Evolutionary conservation across 495 filamentous ascomycete genomes (phyloP), one percentile per base, ranked within the genome.

Genomic region (Tuber magnatum): DNA sequence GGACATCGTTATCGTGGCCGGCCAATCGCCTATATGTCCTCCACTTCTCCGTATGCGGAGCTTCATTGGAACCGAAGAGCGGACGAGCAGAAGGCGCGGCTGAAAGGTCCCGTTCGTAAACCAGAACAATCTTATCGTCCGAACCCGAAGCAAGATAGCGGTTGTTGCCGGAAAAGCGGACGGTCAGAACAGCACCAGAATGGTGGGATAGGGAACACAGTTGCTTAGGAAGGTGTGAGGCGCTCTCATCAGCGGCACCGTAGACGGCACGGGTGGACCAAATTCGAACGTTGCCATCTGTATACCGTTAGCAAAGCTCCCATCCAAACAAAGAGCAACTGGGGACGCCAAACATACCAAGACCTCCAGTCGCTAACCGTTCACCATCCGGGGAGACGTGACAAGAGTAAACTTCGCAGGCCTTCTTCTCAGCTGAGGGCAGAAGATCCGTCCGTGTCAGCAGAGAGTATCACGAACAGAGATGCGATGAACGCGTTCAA

Each of bases 201-300:
- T 99, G 95, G 79, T 97, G 93, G 89, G 93, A 97, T 90, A 99
- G 92, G 76, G 94, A 94, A 80, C 94, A 97, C 72, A 99, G 88
- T 85, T 99, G 95, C 81, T 92, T 93, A 38, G 95, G 96, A 81
- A 94, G 92, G 72, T 84, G 87, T 82, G 88, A 88, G 76, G 88
- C 89, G 71, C 86, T 83, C 24, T 89, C 85, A 72, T 96, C 87
- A 71, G 88, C 86, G 71, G 92, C 90, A 75, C 92, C 92, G 84
- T 91, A 90, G 81, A 98, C 93, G 68, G 95, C 93, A 77, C 97
- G 93, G 42, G 91, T 97, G 65, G 95, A 97, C 95, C 95, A 99
- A 77, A 99, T 92, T 43, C 95, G 92, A 76, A 98, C 94, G 81
- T 96, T 92, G 83, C 95, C 94, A 89, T 99, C 95, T 93, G 82